Evolutionary conservation across 2,329 filamentous ascomycete genomes (phyloP), one percentile per base, ranked within the genome.

Genomic region (Colletotrichum echinochloae): DNA sequence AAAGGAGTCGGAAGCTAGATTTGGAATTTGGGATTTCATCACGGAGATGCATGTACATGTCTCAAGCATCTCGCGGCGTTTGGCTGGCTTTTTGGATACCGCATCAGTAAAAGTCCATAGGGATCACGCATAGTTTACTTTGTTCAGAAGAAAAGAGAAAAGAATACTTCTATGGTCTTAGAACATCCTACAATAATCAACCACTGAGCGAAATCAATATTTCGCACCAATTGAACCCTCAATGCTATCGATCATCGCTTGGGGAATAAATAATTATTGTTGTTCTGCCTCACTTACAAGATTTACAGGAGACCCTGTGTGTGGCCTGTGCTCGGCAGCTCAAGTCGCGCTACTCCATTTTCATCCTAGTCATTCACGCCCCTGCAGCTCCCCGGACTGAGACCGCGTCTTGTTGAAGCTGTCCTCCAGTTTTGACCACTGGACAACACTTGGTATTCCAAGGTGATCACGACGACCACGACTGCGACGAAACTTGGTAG

Each of bases 401-500:
- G 54, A 73, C 66, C 72, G 72, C 72, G 72, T 73, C 72, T 60
- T 73, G 72, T 65, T 66, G 66, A 66, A 73, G 70, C 72, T 73
- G 70, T 68, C 65, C 69, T 70, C 61, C 69, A 60, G 60, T 56
- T 60, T 70, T 71, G 44, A 71, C 60, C 49, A 65, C 55, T 70
- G 60, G 48, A 41, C 23, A 71, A 70, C 60, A 60, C 35, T 30
- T 39, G 35, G 41, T n/a, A 51, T 39, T 39, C 35, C 46, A 16
- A 35, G 35, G 61, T 56, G 52, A 63, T 28, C 71, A 64, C 61
- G 61, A 69, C 48, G 66, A 60, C 55, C 33, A 71, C 68, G 57
- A 68, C 26, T 35, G 46, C 59, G 65, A 63, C 57, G 57, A 71
- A 35, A 59, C 28, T 55, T 39, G n/a, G 26, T 33, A 3, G 28